Evolutionary conservation across 306 rosid species (phyloP).

Genomic region (Fagus crenata): DNA sequence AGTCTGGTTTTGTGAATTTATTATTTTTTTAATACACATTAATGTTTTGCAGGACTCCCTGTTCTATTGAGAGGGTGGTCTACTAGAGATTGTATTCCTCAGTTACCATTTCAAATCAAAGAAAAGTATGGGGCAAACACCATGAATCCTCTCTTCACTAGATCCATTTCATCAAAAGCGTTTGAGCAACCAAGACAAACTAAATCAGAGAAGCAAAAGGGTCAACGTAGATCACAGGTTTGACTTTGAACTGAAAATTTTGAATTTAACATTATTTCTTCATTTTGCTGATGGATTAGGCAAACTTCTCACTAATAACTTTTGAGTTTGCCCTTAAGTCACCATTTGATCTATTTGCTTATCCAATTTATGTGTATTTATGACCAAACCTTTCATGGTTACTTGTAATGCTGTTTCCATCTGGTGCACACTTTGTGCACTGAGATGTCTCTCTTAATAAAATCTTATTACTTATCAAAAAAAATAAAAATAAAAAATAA

Average conservation of each 20-base stretch:
- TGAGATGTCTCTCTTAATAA: no score
- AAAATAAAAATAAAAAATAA: no score
- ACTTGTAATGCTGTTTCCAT: no score
- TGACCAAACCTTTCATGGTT: background rate
- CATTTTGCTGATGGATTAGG: background rate
- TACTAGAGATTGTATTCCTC: constrained; percentile 9
- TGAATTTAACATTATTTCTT: background rate
- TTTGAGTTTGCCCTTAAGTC: background rate
- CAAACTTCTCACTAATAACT: background rate
- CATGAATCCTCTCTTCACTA: constrained; percentile 27
- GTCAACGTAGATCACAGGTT: constrained; percentile 22
- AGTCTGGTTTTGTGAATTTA: background rate
- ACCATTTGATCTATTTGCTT: background rate
- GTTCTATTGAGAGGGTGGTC: constrained; percentile 34
- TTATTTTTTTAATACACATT: background rate
- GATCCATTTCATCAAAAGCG: constrained; percentile 60
- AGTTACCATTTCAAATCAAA: constrained; percentile 29
- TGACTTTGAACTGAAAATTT: constrained; percentile 12
- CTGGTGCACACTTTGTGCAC: no score
- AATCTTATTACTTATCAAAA: no score
- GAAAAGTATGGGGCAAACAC: constrained; percentile 37
- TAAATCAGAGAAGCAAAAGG: constrained; percentile 33
- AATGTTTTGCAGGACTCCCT: constrained; percentile 35
- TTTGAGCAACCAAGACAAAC: constrained; percentile 39
- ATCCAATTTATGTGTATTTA: background rate